Percentiles rank a stretch among this genome's conserved stretches.
Conservation (phyloP, 2,329 filamentous ascomycete genomes). For the Colletotrichum scovillei region DNA sequence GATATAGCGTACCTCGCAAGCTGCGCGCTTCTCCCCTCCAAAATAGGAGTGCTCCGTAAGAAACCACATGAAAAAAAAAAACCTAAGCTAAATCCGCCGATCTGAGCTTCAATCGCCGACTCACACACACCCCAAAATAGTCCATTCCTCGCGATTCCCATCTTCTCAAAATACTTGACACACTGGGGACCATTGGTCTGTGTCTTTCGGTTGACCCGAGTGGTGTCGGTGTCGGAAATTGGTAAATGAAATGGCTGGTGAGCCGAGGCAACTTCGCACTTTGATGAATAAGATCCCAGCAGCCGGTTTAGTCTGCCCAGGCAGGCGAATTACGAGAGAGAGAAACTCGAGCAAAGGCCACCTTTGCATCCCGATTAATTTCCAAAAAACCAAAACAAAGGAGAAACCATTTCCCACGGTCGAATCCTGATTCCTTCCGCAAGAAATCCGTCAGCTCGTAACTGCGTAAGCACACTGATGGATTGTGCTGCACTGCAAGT, state of each 20-base stretch:
- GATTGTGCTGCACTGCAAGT: no score
- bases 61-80: no score
- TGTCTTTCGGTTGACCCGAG: background rate
- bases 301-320: background rate
- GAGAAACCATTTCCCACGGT: no score
- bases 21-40: background rate
- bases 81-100: no score
- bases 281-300: background rate
- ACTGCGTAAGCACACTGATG: background rate
- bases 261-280: background rate
- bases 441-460: background rate
- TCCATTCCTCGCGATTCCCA: no score
- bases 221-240: background rate
- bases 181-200: background rate
- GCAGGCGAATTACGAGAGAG: background rate
- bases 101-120: no score
- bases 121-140: no score
- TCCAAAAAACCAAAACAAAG: background rate
- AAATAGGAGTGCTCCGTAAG: no score
- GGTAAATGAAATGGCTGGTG: background rate
- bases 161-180: background rate
- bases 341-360: background rate
- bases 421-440: background rate
- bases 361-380: background rate
- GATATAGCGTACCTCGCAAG: background rate